Conservation (phyloP, 2,329 filamentous ascomycete genomes). For the Fusarium sp. region DNA sequence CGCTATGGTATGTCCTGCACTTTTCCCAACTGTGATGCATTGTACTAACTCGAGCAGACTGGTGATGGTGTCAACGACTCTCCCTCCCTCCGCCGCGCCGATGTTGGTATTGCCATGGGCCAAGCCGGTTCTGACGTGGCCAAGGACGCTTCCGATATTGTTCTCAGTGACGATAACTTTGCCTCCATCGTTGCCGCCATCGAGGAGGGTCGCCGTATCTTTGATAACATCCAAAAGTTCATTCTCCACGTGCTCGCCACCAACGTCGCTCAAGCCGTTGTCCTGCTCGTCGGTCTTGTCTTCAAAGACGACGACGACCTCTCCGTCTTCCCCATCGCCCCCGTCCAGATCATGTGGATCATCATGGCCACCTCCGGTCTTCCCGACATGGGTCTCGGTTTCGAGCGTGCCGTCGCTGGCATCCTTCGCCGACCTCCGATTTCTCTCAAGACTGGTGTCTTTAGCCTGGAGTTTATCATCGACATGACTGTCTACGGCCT, state of each 20-base stretch:
- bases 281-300: slow-evolving; percentile 73
- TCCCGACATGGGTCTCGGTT: slow-evolving; percentile 80
- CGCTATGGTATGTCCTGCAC: slow-evolving; percentile 62
- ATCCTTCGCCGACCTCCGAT: slow-evolving; percentile 75
- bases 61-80: slow-evolving; percentile 80
- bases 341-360: slow-evolving; percentile 83
- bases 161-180: slow-evolving; percentile 78
- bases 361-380: slow-evolving; percentile 81
- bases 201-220: slow-evolving; percentile 75
- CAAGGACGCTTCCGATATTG: slow-evolving; percentile 71
- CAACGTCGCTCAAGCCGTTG: slow-evolving; percentile 76
- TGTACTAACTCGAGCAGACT: slow-evolving; percentile 52
- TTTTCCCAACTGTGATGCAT: neutral
- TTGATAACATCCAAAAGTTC: slow-evolving; percentile 81
- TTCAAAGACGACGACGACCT: slow-evolving; percentile 73
- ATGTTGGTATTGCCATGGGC: slow-evolving; percentile 77
- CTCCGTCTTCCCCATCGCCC: slow-evolving; percentile 77
- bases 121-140: slow-evolving; percentile 70
- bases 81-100: slow-evolving; percentile 73
- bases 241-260: slow-evolving; percentile 74
- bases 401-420: slow-evolving; percentile 74
- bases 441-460: slow-evolving; percentile 67
- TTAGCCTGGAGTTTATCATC: slow-evolving; percentile 70
- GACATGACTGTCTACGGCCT: slow-evolving; percentile 75
- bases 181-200: slow-evolving; percentile 76